These are phyloP conservation scores for Striga asiatica DNA, from an alignment of 257 asterid genomes.

Conservation along the genomic window DNA sequence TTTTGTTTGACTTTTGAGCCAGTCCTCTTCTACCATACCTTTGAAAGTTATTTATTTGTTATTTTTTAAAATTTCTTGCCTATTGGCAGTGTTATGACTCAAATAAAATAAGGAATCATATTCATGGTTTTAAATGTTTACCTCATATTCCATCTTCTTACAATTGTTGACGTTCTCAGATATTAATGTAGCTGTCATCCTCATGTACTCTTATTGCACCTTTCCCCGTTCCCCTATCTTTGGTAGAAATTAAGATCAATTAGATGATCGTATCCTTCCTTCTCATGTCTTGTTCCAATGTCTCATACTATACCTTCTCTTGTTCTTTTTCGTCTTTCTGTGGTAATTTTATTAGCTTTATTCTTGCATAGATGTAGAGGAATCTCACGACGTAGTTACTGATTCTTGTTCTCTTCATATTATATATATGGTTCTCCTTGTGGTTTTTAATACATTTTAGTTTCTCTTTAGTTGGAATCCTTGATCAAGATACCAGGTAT, in stretches of 20 bases:
- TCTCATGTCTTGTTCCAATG: not conserved
- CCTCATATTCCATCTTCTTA: no score
- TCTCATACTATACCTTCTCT: no score
- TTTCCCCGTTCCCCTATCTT: not conserved
- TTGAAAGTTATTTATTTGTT: not conserved
- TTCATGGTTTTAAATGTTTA: no score
- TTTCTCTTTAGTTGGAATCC: slow-evolving; percentile 21
- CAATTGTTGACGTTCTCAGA: no score
- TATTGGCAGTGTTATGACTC: not conserved
- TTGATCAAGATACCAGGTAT: slow-evolving; percentile 54
- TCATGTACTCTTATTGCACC: not conserved
- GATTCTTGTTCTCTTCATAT: not conserved
- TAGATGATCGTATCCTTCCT: not conserved
- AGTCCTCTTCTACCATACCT: not conserved
- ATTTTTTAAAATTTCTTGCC: not conserved
- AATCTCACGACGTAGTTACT: not conserved
- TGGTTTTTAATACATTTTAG: not conserved
- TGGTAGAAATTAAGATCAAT: not conserved
- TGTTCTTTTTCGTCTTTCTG: not conserved
- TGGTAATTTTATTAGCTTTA: not conserved
- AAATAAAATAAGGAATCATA: not conserved
- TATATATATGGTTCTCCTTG: not conserved
- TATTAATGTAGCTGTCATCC: no score
- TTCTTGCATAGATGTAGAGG: not conserved
- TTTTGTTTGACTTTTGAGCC: not conserved